Percentiles rank a stretch among this genome's conserved stretches.
These are phyloP conservation scores for Pyricularia grisea DNA, from an alignment of 2,329 filamentous ascomycete species.

Conservation along the genomic window DNA sequence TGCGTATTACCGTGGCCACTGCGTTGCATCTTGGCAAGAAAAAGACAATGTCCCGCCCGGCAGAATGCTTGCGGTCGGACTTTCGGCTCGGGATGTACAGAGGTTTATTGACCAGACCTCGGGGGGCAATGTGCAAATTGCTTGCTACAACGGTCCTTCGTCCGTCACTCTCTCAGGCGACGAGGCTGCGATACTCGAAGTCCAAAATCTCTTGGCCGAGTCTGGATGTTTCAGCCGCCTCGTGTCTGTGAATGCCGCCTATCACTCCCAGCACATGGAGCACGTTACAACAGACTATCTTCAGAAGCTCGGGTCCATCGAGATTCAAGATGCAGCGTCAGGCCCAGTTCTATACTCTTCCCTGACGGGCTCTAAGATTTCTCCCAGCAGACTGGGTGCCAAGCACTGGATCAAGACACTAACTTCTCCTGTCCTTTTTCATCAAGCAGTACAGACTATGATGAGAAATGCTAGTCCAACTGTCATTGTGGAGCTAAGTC, in stretches of 20 bases:
- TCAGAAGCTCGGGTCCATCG: slow-evolving; percentile 4
- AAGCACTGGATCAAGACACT: slow-evolving; percentile 26
- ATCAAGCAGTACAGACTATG: slow-evolving; percentile 15
- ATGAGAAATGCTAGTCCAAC: slow-evolving; percentile 6
- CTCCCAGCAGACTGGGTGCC: slow-evolving; percentile 7
- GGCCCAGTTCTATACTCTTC: slow-evolving; percentile 12
- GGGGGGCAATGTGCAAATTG: slow-evolving; percentile 17
- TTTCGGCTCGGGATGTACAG: slow-evolving; percentile 24
- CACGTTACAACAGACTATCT: slow-evolving; percentile 12
- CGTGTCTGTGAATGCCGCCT: slow-evolving; percentile 17
- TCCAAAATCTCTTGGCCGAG: slow-evolving; percentile 9
- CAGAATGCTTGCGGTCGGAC: slow-evolving; percentile 37
- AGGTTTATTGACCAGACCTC: slow-evolving; percentile 9
- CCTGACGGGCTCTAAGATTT: slow-evolving; percentile 10
- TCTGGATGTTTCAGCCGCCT: background rate
- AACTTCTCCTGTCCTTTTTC: slow-evolving; percentile 22
- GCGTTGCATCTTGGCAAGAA: slow-evolving; percentile 15
- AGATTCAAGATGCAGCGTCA: background rate
- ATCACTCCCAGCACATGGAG: slow-evolving; percentile 20
- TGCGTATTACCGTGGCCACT: slow-evolving; percentile 21
- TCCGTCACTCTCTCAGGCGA: slow-evolving; percentile 26
- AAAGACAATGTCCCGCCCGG: slow-evolving; percentile 15
- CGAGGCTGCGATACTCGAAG: slow-evolving; percentile 3
- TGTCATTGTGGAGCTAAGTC: slow-evolving; percentile 11
- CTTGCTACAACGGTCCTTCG: slow-evolving; percentile 22